These are phyloP conservation scores for Verruconis gallopava DNA, from an alignment of 2,329 filamentous ascomycete genomes.

Conservation along the genomic window DNA sequence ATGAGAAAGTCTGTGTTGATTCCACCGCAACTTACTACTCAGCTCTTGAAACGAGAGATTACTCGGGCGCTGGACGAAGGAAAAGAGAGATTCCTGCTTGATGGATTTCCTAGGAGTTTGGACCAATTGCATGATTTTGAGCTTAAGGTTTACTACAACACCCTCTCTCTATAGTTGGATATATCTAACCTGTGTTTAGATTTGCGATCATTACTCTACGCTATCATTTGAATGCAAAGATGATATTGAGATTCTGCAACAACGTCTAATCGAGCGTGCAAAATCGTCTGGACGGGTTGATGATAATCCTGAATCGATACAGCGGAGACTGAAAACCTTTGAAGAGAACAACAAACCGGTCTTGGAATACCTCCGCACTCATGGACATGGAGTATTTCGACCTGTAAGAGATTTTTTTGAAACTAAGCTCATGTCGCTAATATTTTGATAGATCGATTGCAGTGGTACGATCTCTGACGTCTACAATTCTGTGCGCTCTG, in stretches of 20 bases:
- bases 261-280: background rate
- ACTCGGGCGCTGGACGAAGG: constrained; percentile 7
- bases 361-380: constrained; percentile 5
- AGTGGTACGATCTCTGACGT: constrained; percentile 5
- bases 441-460: constrained; percentile 6
- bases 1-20: constrained; percentile 10
- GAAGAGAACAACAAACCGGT: constrained; percentile 4
- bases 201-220: constrained; percentile 5
- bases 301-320: constrained; percentile 1
- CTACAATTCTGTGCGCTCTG: background rate
- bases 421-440: constrained; percentile 5
- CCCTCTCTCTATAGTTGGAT: constrained; percentile 4
- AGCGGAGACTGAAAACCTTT: constrained; percentile 7
- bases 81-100: constrained; percentile 10
- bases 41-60: constrained; percentile 10
- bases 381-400: too few species aligned
- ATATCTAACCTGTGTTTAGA: constrained; percentile 6
- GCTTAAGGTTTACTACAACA: constrained; percentile 7
- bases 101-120: constrained; percentile 7
- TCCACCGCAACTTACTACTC: constrained; percentile 10
- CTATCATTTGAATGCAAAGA: background rate
- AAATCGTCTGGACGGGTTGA: constrained; percentile 3
- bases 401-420: constrained; percentile 5
- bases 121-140: constrained; percentile 4
- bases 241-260: background rate